phyloP scores from a whole-genome alignment of 1,139 yeast species.

The Candida gigantensis region DNA sequence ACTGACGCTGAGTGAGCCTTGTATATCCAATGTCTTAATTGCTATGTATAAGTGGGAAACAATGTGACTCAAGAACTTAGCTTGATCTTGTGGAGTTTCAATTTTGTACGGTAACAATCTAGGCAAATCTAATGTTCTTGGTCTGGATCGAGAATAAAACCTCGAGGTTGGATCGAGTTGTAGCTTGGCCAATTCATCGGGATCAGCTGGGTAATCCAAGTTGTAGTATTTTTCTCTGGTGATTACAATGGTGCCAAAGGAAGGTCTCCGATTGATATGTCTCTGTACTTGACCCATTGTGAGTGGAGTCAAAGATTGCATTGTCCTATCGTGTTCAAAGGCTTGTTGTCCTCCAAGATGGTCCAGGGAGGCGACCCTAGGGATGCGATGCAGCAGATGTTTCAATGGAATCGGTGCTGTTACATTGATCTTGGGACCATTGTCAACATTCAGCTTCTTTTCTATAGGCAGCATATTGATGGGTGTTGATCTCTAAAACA shows the following conservation, averaged over 20 bases:
- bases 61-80: conserved; percentile 75
- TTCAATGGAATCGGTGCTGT: conserved; percentile 25
- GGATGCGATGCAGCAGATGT: conserved; percentile 7
- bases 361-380: conserved; percentile 17
- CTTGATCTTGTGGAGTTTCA: conserved; percentile 70
- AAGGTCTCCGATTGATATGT: conserved; percentile 29
- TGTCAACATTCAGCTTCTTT: conserved; percentile 6
- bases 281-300: conserved; percentile 20
- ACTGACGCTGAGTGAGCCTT: conserved; percentile 69
- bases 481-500: not conserved
- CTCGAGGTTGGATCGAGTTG: conserved; percentile 54
- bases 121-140: conserved; percentile 59
- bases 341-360: conserved; percentile 13
- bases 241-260: conserved; percentile 36
- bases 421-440: conserved; percentile 11
- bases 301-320: conserved; percentile 31
- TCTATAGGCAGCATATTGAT: conserved; percentile 5
- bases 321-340: conserved; percentile 9
- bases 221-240: conserved; percentile 50
- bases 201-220: conserved; percentile 58
- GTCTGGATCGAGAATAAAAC: conserved; percentile 54
- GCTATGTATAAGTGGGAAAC: conserved; percentile 80
- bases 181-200: conserved; percentile 35
- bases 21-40: conserved; percentile 71
- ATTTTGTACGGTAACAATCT: conserved; percentile 73